Percentiles rank a stretch among this genome's conserved stretches.
Evolutionary conservation across 495 filamentous ascomycete species (phyloP).

Genomic region (Aspergillus taichungensis): DNA sequence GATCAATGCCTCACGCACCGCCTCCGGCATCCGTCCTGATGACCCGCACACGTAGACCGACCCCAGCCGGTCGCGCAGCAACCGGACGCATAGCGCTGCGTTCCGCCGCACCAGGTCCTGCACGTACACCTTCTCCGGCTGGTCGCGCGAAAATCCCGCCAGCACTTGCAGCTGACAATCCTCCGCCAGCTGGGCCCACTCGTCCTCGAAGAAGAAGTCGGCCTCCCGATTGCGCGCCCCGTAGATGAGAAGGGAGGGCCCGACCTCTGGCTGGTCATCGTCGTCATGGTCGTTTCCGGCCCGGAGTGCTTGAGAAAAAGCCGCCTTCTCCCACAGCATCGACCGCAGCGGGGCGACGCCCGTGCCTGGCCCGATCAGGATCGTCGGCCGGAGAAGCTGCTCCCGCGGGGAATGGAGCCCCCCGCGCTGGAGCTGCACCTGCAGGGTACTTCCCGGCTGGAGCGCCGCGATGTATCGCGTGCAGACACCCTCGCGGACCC

Average conservation of each 20-base stretch:
- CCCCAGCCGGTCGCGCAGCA: conserved; percentile 45
- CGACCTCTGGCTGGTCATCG: conserved; percentile 16
- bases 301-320: conserved; percentile 29
- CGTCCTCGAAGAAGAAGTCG: conserved; percentile 73
- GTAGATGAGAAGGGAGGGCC: conserved; percentile 54
- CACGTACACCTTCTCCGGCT: conserved; percentile 74
- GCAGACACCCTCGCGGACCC: conserved; percentile 78
- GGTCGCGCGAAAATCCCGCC: conserved; percentile 79
- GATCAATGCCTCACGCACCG: conserved; percentile 73
- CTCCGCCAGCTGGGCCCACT: conserved; percentile 50
- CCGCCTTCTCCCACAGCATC: conserved; percentile 60
- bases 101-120: conserved; percentile 70
- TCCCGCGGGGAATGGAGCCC: conserved; percentile 43
- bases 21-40: conserved; percentile 76
- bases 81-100: conserved; percentile 44
- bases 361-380: conserved; percentile 84
- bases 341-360: conserved; percentile 83
- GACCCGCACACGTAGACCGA: conserved; percentile 76
- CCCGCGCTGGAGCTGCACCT: conserved; percentile 49
- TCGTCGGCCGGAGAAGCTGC: conserved; percentile 46
- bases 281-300: conserved; percentile 23
- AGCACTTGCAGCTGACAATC: conserved; percentile 44
- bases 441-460: conserved; percentile 43
- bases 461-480: conserved; percentile 74
- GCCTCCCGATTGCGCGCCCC: conserved; percentile 63